Percentiles rank a stretch among this genome's conserved stretches.
Evolutionary conservation across 495 filamentous ascomycete genomes (phyloP).

Genomic region (Trichocladium uniseriatum): DNA sequence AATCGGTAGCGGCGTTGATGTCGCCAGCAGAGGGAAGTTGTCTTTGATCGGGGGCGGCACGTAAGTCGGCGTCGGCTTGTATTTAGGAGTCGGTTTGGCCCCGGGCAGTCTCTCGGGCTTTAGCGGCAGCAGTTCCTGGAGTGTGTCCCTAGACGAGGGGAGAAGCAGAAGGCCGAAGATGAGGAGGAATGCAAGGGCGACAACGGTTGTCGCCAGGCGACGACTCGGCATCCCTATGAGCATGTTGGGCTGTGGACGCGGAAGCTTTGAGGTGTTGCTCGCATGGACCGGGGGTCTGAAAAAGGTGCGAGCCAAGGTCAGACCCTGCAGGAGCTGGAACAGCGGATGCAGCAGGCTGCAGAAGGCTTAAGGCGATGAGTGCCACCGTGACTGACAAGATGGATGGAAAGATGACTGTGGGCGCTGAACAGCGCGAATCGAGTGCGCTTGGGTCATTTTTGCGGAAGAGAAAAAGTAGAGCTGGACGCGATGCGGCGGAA

Average conservation of each 20-base stretch:
- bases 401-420: too few species aligned
- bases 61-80: constrained; percentile 30
- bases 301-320: too few species aligned
- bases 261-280: too few species aligned
- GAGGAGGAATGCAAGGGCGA: neutral
- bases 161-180: neutral
- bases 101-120: neutral
- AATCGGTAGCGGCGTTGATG: constrained; percentile 32
- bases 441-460: too few species aligned
- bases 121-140: neutral
- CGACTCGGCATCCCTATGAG: constrained; percentile 1
- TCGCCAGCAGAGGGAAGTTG: constrained; percentile 31
- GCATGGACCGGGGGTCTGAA: too few species aligned
- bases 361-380: too few species aligned
- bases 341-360: too few species aligned
- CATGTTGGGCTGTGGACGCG: neutral
- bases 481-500: too few species aligned
- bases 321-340: too few species aligned
- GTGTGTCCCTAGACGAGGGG: neutral
- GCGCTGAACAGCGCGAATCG: too few species aligned
- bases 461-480: too few species aligned
- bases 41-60: constrained; percentile 28
- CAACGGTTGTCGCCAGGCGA: neutral
- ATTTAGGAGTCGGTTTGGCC: constrained; percentile 14
- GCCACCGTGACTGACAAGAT: too few species aligned